Evolutionary conservation across 2,329 filamentous ascomycete species (phyloP), one percentile per base, ranked within the genome.

Genomic region (Verruconis gallopava): DNA sequence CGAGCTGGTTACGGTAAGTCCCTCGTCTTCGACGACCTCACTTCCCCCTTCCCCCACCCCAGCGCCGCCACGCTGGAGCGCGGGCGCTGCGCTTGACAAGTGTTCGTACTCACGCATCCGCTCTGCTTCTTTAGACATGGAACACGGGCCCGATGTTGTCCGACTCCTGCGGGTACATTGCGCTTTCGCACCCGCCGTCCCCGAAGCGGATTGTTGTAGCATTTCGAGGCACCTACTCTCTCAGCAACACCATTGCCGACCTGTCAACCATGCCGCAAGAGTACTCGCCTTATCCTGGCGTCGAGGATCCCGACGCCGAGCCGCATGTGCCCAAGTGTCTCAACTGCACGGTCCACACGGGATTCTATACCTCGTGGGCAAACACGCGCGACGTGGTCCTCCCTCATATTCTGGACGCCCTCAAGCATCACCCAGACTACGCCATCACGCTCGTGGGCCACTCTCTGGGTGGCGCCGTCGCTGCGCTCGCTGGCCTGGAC

Each of bases 81-180:
- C 11, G 25, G 13, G 25, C 11, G 25, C 11, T n/a, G n/a, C n/a
- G n/a, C 12, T 21, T 13, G 3, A 34, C 39, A 35, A 38, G 30
- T 38, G 14, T 11, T 38, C 15, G 47, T 33, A 20, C 21, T 39
- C 28, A 19, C 4, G 38, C 32, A 34, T 38, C 17, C 50, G 14
- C 20, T 38, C 47, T n/a, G n/a, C n/a, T n/a, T 52, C 35, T 21
- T 3, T 53, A 73, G 59, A 84, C 86, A 9, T 98, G 86, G 82
- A 88, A 93, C 55, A 95, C 91, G 0, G 91, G 91, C 0, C 71
- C 80, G 9, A 67, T 95, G 21, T 69, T 95, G 53, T 82, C 80
- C 47, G 91, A 96, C 60, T 93, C 84, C 50, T 95, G 86, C 60
- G 91, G 91, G 46, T 98, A 93, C 61, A 78, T 96, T 44, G 88